phyloP scores from a whole-genome alignment of 2,329 filamentous ascomycete genomes.

The Stagonosporopsis cucurbitacearum region DNA sequence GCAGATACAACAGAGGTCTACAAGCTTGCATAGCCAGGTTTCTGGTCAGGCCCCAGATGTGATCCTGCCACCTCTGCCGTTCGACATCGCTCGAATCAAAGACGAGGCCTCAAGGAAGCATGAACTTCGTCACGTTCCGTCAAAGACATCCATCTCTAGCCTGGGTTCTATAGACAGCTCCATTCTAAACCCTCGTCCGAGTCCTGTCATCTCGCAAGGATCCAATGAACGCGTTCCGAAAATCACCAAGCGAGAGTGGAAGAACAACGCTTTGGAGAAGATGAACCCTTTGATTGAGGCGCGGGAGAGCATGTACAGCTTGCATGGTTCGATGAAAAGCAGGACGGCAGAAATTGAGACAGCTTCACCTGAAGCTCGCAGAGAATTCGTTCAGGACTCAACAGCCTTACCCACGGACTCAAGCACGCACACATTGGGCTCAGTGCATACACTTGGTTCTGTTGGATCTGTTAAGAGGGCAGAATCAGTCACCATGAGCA shows the following conservation, averaged over 20 bases:
- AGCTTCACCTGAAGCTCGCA: slow-evolving; percentile 8
- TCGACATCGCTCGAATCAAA: slow-evolving; percentile 39
- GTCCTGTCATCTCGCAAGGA: slow-evolving; percentile 40
- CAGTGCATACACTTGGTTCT: slow-evolving; percentile 7
- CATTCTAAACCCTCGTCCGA: slow-evolving; percentile 48
- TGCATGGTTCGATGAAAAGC: slow-evolving; percentile 28
- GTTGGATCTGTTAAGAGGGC: slow-evolving; percentile 39
- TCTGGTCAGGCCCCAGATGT: slow-evolving; percentile 50
- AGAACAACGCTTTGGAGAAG: slow-evolving; percentile 40
- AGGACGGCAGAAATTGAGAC: slow-evolving; percentile 20
- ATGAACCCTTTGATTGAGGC: slow-evolving; percentile 40
- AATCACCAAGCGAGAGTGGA: slow-evolving; percentile 46
- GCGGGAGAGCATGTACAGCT: slow-evolving; percentile 14
- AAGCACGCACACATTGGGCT: slow-evolving; percentile 27
- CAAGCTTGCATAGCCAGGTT: slow-evolving; percentile 32
- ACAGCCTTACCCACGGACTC: slow-evolving; percentile 18
- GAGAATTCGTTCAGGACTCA: slow-evolving; percentile 2
- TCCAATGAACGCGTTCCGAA: slow-evolving; percentile 41
- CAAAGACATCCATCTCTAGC: slow-evolving; percentile 50
- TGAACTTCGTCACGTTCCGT: slow-evolving; percentile 40
- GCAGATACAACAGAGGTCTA: slow-evolving; percentile 33
- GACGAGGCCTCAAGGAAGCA: slow-evolving; percentile 29
- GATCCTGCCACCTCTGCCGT: slow-evolving; percentile 53
- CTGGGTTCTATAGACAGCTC: slow-evolving; percentile 51
- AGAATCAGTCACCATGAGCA: slow-evolving; percentile 46